These are phyloP conservation scores for Plasmodium malariae DNA, from an alignment of 169 alveolate genomes.

Conservation along the genomic window DNA sequence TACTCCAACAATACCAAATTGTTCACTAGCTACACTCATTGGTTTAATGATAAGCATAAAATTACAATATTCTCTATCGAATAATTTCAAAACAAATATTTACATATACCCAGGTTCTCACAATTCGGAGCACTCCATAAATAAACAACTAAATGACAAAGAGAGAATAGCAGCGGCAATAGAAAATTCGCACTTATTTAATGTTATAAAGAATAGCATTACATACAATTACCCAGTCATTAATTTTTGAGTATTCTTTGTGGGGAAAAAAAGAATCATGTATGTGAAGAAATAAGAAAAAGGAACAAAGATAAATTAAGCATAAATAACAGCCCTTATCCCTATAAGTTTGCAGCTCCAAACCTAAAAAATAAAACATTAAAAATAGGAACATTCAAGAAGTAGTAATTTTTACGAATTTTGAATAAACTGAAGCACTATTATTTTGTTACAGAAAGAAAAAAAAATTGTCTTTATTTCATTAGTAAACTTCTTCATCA, in stretches of 20 bases:
- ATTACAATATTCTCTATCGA: slow-evolving; percentile 92
- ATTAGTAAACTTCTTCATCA: not conserved
- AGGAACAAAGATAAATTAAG: not conserved
- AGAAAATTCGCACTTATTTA: slow-evolving; percentile 91
- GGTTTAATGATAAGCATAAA: slow-evolving; percentile 96
- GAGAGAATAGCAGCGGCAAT: slow-evolving; percentile 98
- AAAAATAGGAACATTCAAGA: not conserved
- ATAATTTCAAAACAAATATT: slow-evolving; percentile 82
- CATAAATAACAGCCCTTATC: too few species aligned
- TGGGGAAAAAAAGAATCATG: not conserved
- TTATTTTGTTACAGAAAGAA: not conserved
- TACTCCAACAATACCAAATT: slow-evolving; percentile 98
- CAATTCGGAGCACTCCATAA: slow-evolving; percentile 91
- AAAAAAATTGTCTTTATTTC: too few species aligned
- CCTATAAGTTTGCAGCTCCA: not conserved
- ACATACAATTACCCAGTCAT: slow-evolving; percentile 46
- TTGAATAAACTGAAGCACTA: not conserved
- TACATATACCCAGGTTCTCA: slow-evolving; percentile 91
- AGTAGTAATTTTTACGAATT: not conserved
- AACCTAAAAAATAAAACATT: not conserved
- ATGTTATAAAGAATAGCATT: slow-evolving; percentile 83
- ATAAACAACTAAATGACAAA: slow-evolving; percentile 96
- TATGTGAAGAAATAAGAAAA: not conserved
- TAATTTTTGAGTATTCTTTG: slow-evolving; percentile 15
- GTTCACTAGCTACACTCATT: slow-evolving; percentile 95